Conservation (phyloP, 2,329 filamentous ascomycete species). For the Eurotiales sp. region DNA sequence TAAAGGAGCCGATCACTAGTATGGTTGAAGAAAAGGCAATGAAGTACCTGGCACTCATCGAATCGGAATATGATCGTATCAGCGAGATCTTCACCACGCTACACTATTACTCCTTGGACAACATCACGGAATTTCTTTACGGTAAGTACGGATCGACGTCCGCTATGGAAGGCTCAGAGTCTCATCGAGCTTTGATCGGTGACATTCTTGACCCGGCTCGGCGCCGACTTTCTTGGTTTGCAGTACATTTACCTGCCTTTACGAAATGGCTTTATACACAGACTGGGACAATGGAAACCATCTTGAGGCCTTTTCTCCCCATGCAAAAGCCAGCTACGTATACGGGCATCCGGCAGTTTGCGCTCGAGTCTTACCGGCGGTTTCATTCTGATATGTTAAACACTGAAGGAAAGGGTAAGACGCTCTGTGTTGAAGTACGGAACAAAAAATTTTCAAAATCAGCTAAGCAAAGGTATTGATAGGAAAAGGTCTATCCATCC, state of each 20-base stretch:
- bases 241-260: slow-evolving; percentile 42
- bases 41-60: slow-evolving; percentile 41
- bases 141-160: slow-evolving; percentile 44
- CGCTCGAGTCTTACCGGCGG: slow-evolving; percentile 20
- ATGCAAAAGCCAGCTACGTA: slow-evolving; percentile 51
- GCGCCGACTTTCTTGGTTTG: slow-evolving; percentile 48
- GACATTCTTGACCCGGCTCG: slow-evolving; percentile 49
- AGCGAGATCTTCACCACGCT: slow-evolving; percentile 48
- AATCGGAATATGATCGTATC: slow-evolving; percentile 25
- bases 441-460: no score
- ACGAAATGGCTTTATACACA: slow-evolving; percentile 49
- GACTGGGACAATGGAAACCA: slow-evolving; percentile 33
- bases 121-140: slow-evolving; percentile 52
- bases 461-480: no score
- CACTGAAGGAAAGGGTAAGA: no score
- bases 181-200: slow-evolving; percentile 39
- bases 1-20: slow-evolving; percentile 27
- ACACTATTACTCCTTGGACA: slow-evolving; percentile 53
- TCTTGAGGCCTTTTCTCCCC: slow-evolving; percentile 42
- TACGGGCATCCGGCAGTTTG: slow-evolving; percentile 47
- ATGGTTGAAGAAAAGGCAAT: slow-evolving; percentile 40
- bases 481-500: no score
- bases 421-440: no score
- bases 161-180: slow-evolving; percentile 35
- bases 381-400: no score